Conservation (phyloP, 78 protist genomes). For the Tieghemostelium lacteum region DNA sequence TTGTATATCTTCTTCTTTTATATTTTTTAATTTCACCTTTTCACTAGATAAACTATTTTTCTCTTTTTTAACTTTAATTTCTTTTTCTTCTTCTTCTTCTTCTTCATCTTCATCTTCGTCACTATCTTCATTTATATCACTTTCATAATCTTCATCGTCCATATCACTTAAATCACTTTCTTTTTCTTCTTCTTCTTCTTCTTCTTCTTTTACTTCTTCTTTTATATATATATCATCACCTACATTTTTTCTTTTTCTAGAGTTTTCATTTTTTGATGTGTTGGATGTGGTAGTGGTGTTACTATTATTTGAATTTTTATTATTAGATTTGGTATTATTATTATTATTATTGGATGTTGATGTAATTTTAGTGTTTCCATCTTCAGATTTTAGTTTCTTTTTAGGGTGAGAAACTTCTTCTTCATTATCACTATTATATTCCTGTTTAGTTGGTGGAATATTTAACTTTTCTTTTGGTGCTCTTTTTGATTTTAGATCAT, state of each 20-base stretch:
- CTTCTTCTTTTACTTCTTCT: background rate
- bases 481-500: background rate
- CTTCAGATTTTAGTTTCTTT: background rate
- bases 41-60: background rate
- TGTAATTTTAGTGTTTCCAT: background rate
- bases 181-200: background rate
- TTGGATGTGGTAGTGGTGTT: background rate
- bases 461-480: background rate
- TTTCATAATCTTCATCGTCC: constrained; percentile 1
- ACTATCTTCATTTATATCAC: constrained; percentile 9
- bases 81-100: background rate
- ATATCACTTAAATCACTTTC: background rate
- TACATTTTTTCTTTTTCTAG: background rate
- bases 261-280: background rate
- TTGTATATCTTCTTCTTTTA: constrained; percentile 70
- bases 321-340: background rate
- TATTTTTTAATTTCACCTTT: no score
- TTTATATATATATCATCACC: background rate
- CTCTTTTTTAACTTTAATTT: background rate
- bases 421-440: background rate
- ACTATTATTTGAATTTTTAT: background rate
- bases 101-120: background rate
- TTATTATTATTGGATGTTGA: background rate
- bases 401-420: no score
- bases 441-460: background rate